Base-by-base conservation (phyloP, 2,329 filamentous ascomycete genomes). In the Macrophomina tecta region DNA sequence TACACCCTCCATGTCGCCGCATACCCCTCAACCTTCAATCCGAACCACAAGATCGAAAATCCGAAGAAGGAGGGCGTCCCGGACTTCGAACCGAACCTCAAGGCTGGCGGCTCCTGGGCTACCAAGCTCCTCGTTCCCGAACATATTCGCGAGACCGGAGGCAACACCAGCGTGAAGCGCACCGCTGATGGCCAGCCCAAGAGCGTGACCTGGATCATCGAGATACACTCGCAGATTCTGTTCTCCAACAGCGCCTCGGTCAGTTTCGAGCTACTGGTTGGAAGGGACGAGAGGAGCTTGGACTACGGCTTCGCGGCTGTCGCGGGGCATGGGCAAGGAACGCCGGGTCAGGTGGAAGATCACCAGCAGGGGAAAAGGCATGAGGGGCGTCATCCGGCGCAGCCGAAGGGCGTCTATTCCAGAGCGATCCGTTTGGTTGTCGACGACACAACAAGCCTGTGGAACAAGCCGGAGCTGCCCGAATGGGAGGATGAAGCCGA, bases 31-130 rank as follows among this genome's bases (percentile, higher is more conserved):
- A 87, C 85, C 55, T 98, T 95, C 82, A 86, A 94, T 73, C 93
- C 94, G 1, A 93, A 97, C 79, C 83, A 85, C 70, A 93, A 92
- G 76, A 89, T 91, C 72, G 87, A 89, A 67, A 84, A 90, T 62
- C 86, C 90, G 1, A 86, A 89, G 63, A 84, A 84, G 63, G 89
- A 93, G 81, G 92, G 92, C 55, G 86, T 90, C 1, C 95, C 95
- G 16, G 91, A 97, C 73, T 99, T 95, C 74, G 95, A 99, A 80
- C 94, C 95, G 55, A 94, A 97, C 83, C 86, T 99, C 75, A 98
- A 98, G 83, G 94, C 95, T 8, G 95, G 94, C 36, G 94, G 93
- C 6, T 89, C 86, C 53, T 99, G 94, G 91, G 87, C 89, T 72
- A 91, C 92, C 67, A 88, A 89, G 74, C 85, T 99, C 70, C 84